phyloP scores from a whole-genome alignment of 225 moss, liverwort and hornwort species.

The Pseudoscleropodium purum region DNA sequence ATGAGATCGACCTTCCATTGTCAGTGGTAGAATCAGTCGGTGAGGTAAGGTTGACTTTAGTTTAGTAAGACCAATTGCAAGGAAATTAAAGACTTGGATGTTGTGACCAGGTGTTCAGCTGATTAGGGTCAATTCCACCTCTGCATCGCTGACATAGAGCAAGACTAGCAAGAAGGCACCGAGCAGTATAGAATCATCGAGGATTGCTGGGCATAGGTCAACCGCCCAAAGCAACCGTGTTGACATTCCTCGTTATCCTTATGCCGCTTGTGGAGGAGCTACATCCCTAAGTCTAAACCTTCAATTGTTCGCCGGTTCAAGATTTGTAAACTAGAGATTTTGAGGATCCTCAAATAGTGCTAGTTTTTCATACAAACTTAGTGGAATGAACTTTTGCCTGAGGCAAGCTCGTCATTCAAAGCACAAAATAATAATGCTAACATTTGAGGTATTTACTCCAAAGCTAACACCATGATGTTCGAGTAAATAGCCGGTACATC shows the following conservation, averaged over 20 bases:
- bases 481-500: not conserved
- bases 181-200: conserved; percentile 44
- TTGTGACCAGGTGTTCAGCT: conserved; percentile 41
- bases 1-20: not conserved
- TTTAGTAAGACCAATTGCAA: not conserved
- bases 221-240: conserved; percentile 63
- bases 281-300: no score
- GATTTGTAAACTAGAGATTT: not conserved
- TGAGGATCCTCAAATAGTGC: not conserved
- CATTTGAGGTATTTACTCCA: not conserved
- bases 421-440: not conserved
- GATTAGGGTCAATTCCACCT: conserved; percentile 75
- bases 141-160: conserved; percentile 50
- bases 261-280: no score
- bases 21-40: not conserved
- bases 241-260: conserved; percentile 24
- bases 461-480: not conserved
- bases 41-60: not conserved
- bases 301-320: no score
- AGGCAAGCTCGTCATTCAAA: not conserved
- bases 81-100: not conserved
- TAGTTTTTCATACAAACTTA: not conserved
- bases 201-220: conserved; percentile 40
- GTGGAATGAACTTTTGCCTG: not conserved
- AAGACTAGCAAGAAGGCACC: conserved; percentile 65